Evolutionary conservation across 768 basidiomycete species (phyloP).

Genomic region (Sarcodon sp.): DNA sequence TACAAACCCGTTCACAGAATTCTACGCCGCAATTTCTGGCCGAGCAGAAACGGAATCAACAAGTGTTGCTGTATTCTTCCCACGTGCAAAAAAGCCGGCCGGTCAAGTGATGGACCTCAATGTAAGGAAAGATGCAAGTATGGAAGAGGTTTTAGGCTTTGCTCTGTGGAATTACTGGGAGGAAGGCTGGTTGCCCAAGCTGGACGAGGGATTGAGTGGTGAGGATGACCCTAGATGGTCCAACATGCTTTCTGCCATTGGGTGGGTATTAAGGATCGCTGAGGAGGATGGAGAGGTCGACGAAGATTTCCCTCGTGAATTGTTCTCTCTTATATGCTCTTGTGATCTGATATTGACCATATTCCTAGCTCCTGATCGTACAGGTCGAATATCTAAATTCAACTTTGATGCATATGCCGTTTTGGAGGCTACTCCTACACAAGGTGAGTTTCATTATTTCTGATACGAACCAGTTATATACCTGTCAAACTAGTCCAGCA

Average conservation of each 20-base stretch:
- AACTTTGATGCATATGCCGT: slow-evolving; percentile 85
- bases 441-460: slow-evolving; percentile 32
- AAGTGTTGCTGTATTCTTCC: slow-evolving; percentile 75
- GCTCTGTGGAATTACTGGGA: slow-evolving; percentile 93
- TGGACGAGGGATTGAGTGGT: slow-evolving; percentile 51
- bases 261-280: slow-evolving; percentile 89
- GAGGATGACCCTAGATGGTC: slow-evolving; percentile 52
- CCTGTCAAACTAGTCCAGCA: slow-evolving; percentile 34
- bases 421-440: slow-evolving; percentile 57
- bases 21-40: slow-evolving; percentile 79
- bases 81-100: slow-evolving; percentile 50
- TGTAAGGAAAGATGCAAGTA: slow-evolving; percentile 77
- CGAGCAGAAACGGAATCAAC: slow-evolving; percentile 47
- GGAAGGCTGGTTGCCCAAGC: slow-evolving; percentile 63
- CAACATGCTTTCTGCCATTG: slow-evolving; percentile 55
- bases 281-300: slow-evolving; percentile 98
- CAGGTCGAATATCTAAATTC: slow-evolving; percentile 77
- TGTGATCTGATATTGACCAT: too few relatives aligned
- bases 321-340: not conserved
- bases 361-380: slow-evolving; percentile 75
- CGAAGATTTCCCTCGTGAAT: slow-evolving; percentile 94
- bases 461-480: not conserved
- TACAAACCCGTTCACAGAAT: slow-evolving; percentile 78
- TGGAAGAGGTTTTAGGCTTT: slow-evolving; percentile 94
- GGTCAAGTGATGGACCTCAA: slow-evolving; percentile 57